Percentiles rank a stretch among this genome's conserved stretches.
phyloP scores from a whole-genome alignment of 2,329 filamentous ascomycete genomes.

The Cordyceps militaris region DNA sequence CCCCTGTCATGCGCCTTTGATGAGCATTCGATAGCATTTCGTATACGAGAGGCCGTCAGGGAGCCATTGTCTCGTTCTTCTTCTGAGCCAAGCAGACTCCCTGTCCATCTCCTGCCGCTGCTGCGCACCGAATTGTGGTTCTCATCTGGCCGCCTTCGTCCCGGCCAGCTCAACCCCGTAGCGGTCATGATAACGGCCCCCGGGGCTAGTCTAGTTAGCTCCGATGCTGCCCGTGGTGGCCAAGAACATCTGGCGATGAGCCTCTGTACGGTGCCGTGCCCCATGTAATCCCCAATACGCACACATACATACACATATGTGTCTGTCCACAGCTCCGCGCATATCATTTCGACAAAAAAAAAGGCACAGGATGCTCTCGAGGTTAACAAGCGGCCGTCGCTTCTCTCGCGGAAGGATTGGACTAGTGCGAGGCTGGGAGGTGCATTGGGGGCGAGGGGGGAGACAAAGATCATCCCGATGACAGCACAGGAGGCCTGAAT shows the following conservation, averaged over 20 bases:
- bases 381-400: constrained; percentile 5
- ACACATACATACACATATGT: background rate
- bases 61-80: background rate
- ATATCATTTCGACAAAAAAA: background rate
- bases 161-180: background rate
- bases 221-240: background rate
- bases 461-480: constrained; percentile 5
- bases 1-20: background rate
- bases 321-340: background rate
- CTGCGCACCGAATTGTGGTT: background rate
- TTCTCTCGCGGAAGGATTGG: background rate
- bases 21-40: background rate
- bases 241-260: no score
- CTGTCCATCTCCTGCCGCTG: background rate
- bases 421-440: background rate
- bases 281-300: background rate
- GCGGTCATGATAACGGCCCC: background rate
- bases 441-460: constrained; percentile 5
- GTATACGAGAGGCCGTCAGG: background rate
- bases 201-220: background rate
- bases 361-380: background rate
- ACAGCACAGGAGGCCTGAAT: background rate
- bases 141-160: background rate
- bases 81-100: background rate
- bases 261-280: no score